A percentile compares a stretch with the other conserved stretches of the same genome.
Conservation (phyloP, 495 filamentous ascomycete genomes). For the Xylaria flabelliformis region DNA sequence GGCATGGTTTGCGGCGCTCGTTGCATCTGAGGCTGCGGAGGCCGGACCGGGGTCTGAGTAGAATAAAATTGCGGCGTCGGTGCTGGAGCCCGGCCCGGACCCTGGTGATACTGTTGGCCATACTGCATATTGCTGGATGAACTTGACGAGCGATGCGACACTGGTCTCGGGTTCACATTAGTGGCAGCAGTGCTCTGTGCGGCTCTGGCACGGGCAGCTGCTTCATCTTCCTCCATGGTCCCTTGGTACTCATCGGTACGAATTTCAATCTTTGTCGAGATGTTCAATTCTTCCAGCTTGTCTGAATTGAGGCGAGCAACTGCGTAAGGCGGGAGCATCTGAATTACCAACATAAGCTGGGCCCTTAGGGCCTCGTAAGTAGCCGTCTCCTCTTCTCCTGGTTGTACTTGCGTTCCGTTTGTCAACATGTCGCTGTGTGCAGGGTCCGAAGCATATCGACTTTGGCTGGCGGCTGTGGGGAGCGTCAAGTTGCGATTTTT, state of each 20-base stretch:
- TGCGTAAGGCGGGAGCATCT: slow-evolving; percentile 80
- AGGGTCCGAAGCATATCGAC: slow-evolving; percentile 55
- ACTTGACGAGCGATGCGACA: slow-evolving; percentile 46
- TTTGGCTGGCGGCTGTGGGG: slow-evolving; percentile 51
- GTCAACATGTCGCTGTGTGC: slow-evolving; percentile 59
- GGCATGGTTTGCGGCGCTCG: slow-evolving; percentile 40
- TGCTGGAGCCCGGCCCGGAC: slow-evolving; percentile 43
- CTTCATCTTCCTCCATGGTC: slow-evolving; percentile 86
- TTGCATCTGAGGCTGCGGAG: slow-evolving; percentile 37
- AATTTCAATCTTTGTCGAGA: slow-evolving; percentile 81
- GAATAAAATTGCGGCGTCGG: slow-evolving; percentile 47
- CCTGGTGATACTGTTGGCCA: slow-evolving; percentile 47
- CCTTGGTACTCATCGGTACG: slow-evolving; percentile 75
- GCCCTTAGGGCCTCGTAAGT: slow-evolving; percentile 78
- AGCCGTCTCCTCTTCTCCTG: slow-evolving; percentile 67
- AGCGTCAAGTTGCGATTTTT: slow-evolving; percentile 75
- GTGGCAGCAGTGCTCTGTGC: slow-evolving; percentile 41
- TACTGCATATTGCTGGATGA: slow-evolving; percentile 44
- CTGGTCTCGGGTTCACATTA: slow-evolving; percentile 43
- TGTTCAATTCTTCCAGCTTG: slow-evolving; percentile 77
- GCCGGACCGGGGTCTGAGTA: slow-evolving; percentile 49
- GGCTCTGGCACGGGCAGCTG: slow-evolving; percentile 46
- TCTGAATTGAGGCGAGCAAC: slow-evolving; percentile 86
- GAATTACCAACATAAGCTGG: slow-evolving; percentile 73
- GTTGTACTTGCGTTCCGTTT: slow-evolving; percentile 54